Conservation (phyloP, 768 basidiomycete species). For the Pleurotus citrinopileatus region DNA sequence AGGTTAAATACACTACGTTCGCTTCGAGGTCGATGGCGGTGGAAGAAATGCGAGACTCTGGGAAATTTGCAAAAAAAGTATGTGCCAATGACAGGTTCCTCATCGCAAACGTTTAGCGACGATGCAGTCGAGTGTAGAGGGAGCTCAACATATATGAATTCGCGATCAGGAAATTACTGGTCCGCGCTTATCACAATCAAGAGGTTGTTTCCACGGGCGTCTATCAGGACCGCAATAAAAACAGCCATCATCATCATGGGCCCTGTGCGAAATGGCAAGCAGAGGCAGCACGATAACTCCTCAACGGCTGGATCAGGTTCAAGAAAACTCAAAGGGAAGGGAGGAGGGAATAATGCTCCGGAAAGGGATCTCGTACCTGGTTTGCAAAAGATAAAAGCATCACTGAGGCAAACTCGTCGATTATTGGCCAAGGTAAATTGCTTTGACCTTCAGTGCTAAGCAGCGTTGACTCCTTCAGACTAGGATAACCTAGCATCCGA, state of each 20-base stretch:
- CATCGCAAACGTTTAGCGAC: constrained; percentile 39
- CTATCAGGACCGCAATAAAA: not conserved
- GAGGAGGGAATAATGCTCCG: constrained; percentile 5
- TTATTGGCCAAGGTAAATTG: constrained; percentile 71
- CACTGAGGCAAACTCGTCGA: constrained; percentile 78
- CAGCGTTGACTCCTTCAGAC: not conserved
- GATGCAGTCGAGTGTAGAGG: not conserved
- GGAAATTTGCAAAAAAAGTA: constrained; percentile 20
- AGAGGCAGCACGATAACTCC: not conserved
- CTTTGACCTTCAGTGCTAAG: not conserved
- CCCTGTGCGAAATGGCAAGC: constrained; percentile 11
- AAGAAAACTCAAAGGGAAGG: constrained; percentile 22
- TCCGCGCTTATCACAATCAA: constrained; percentile 11
- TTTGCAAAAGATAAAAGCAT: constrained; percentile 83
- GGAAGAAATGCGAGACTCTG: constrained; percentile 34
- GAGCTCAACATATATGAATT: not conserved
- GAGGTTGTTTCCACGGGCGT: not conserved
- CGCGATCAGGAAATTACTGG: constrained; percentile 15
- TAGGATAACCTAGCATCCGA: constrained; percentile 85
- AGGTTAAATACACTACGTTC: constrained; percentile 53
- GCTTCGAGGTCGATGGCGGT: constrained; percentile 65
- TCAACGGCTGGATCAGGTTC: constrained; percentile 16
- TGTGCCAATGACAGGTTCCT: constrained; percentile 53
- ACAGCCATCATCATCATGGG: constrained; percentile 15
- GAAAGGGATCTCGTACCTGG: constrained; percentile 46